Evolutionary conservation across 139 green algal species (phyloP).

Genomic region (Chlorella sp.): DNA sequence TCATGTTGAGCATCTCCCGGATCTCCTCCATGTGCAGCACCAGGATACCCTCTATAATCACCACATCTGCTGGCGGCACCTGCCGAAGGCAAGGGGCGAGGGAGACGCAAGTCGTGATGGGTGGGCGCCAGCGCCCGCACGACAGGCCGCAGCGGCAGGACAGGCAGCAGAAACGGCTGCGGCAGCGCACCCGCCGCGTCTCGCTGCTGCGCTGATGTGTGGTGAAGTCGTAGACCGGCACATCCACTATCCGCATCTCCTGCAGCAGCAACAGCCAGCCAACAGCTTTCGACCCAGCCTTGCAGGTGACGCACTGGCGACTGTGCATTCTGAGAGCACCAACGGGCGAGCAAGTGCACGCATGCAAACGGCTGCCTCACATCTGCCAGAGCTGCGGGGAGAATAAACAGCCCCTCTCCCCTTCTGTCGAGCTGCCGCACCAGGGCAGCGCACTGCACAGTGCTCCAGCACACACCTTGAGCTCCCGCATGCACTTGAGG

Average conservation of each 20-base stretch:
- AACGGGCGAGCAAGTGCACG: no score
- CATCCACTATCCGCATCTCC: conserved; percentile 74
- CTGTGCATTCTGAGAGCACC: no score
- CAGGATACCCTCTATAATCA: conserved; percentile 97
- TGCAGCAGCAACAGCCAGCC: conserved; percentile 5
- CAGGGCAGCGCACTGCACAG: no score
- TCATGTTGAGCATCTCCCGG: conserved; percentile 90
- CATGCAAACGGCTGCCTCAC: no score
- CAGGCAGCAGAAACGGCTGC: neutral
- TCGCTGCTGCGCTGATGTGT: conserved; percentile 75
- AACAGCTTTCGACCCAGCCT: neutral
- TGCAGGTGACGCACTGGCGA: no score
- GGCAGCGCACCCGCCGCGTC: conserved; percentile 61
- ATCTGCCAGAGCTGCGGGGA: no score
- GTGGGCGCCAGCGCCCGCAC: no score
- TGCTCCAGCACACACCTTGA: conserved; percentile 53
- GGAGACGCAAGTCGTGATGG: no score
- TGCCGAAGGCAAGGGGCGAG: neutral
- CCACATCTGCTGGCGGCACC: conserved; percentile 27
- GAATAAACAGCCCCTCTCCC: no score
- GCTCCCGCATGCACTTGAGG: conserved; percentile 65
- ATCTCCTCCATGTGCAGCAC: conserved; percentile 89
- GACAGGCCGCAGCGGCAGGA: neutral
- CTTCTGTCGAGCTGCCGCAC: no score
- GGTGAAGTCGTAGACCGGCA: conserved; percentile 96